phyloP scores from a whole-genome alignment of 2,329 filamentous ascomycete genomes.

The Hypoxylon sp. region DNA sequence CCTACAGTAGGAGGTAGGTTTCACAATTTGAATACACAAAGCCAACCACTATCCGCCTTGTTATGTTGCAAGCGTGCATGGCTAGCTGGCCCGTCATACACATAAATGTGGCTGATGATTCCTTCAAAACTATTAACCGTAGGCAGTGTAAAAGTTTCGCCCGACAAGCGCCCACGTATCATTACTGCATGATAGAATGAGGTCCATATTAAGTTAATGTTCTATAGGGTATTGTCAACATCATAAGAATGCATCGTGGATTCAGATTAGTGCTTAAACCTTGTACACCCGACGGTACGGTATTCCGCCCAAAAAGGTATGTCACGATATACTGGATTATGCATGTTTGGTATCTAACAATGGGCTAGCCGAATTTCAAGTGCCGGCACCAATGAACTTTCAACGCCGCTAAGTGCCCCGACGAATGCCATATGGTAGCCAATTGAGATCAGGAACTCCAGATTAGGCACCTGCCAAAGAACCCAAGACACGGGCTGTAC shows the following conservation, averaged over 20 bases:
- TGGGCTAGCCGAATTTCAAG: constrained; percentile 7
- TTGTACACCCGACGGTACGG: too few species aligned
- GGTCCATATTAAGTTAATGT: too few species aligned
- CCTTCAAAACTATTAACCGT: not conserved
- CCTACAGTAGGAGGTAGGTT: not conserved
- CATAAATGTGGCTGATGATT: not conserved
- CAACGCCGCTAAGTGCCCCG: constrained; percentile 1
- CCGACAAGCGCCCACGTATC: too few species aligned
- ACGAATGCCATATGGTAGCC: constrained; percentile 12
- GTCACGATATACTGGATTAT: not conserved
- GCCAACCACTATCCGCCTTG: not conserved
- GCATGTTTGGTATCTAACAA: not conserved
- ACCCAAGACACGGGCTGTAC: constrained; percentile 3
- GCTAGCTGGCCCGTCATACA: not conserved
- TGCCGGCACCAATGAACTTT: constrained; percentile 23
- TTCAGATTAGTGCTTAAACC: too few species aligned
- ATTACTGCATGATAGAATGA: too few species aligned
- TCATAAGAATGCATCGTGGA: too few species aligned
- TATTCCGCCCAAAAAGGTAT: too few species aligned
- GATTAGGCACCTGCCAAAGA: constrained; percentile 26
- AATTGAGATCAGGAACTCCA: constrained; percentile 7
- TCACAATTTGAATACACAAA: not conserved
- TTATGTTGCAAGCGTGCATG: not conserved
- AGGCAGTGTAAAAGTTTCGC: too few species aligned
- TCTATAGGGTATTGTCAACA: too few species aligned